These are phyloP conservation scores for Diaporthe ilicicola DNA, from an alignment of 2,329 filamentous ascomycete genomes.

Conservation along the genomic window DNA sequence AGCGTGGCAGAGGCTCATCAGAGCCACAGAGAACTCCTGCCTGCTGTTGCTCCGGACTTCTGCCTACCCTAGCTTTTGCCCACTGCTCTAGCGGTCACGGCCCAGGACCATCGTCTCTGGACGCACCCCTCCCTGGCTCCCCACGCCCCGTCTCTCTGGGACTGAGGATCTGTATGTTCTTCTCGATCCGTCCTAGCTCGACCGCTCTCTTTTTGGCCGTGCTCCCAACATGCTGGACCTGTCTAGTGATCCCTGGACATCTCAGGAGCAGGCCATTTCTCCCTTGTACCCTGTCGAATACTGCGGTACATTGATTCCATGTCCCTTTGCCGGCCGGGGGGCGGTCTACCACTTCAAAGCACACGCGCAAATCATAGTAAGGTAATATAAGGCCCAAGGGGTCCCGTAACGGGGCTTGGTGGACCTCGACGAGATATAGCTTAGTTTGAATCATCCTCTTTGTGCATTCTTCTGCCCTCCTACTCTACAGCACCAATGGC, in stretches of 20 bases:
- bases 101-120: not conserved
- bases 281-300: conserved; percentile 20
- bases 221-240: conserved; percentile 15
- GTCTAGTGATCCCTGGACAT: conserved; percentile 20
- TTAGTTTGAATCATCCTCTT: conserved; percentile 23
- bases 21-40: conserved; percentile 20
- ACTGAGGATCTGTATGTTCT: conserved; percentile 28
- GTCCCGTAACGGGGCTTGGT: conserved; percentile 30
- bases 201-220: conserved; percentile 14
- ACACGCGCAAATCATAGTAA: conserved; percentile 24
- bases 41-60: conserved; percentile 20
- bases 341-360: conserved; percentile 22
- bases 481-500: conserved; percentile 30
- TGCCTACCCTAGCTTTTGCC: conserved; percentile 18
- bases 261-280: conserved; percentile 12
- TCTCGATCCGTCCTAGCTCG: conserved; percentile 27
- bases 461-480: conserved; percentile 22
- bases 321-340: conserved; percentile 28
- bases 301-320: conserved; percentile 18
- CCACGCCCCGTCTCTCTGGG: conserved; percentile 10
- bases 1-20: conserved; percentile 10
- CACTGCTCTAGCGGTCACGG: conserved; percentile 16
- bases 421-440: conserved; percentile 30
- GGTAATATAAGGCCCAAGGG: conserved; percentile 28
- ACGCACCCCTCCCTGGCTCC: conserved; percentile 9